phyloP scores from a whole-genome alignment of 1,284 basidiomycete genomes.

The Ceratorhiza oryzae-sativae region DNA sequence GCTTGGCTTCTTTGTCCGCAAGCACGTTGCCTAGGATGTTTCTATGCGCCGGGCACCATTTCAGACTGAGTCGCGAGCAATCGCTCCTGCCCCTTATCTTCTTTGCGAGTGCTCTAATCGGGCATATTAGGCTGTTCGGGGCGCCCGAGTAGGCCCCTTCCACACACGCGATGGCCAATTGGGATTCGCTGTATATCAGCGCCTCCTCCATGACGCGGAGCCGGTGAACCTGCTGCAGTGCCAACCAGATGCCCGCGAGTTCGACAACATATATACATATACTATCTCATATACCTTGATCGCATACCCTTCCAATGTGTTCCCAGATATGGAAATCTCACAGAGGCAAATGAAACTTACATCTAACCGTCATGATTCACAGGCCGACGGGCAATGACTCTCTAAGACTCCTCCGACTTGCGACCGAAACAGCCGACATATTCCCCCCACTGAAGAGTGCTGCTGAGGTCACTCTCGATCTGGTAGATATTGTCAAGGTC shows the following conservation, averaged over 20 bases:
- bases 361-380: too few species aligned
- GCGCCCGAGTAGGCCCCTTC: background rate
- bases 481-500: too few species aligned
- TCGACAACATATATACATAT: too few species aligned
- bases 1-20: background rate
- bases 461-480: too few species aligned
- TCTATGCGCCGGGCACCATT: background rate
- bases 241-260: background rate
- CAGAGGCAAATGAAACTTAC: too few species aligned
- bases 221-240: background rate
- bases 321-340: too few species aligned
- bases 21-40: background rate
- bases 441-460: too few species aligned
- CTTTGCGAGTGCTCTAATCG: background rate
- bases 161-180: background rate
- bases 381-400: too few species aligned
- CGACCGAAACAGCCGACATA: too few species aligned
- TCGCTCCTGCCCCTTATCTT: background rate
- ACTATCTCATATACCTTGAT: too few species aligned
- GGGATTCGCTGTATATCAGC: background rate
- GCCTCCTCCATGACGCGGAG: background rate
- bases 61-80: background rate
- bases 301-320: too few species aligned
- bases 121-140: background rate
- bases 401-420: too few species aligned